Evolutionary conservation across 1,139 yeast species (phyloP).

Genomic region (Kazachstania sp.): DNA sequence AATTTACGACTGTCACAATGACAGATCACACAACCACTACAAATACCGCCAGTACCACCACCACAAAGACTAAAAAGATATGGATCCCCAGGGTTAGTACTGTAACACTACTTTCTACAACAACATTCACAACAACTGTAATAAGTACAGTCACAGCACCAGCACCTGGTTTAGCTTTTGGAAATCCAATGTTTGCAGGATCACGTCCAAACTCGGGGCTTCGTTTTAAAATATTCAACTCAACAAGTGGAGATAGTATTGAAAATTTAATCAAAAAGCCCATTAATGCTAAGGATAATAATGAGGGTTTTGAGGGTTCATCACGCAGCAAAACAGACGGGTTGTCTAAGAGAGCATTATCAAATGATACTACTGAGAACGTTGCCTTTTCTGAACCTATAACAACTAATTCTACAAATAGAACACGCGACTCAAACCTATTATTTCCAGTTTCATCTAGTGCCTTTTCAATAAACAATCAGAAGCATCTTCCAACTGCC

Average conservation of each 20-base stretch:
- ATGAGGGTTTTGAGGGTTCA: no score
- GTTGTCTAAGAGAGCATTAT: no score
- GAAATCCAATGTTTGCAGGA: background rate
- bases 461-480: no score
- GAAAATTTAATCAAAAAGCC: background rate
- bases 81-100: conserved; percentile 7
- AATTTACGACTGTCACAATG: conserved; percentile 7
- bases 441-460: no score
- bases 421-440: no score
- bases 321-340: no score
- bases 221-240: conserved; percentile 1
- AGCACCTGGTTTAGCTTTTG: background rate
- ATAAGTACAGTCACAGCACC: conserved; percentile 1
- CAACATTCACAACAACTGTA: conserved; percentile 1
- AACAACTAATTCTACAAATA: no score
- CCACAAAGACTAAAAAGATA: conserved; percentile 3
- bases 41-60: conserved; percentile 11
- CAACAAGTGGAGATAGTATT: background rate
- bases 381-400: no score
- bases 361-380: no score
- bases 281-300: no score
- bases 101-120: conserved; percentile 3
- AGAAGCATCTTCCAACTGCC: no score
- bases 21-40: conserved; percentile 11
- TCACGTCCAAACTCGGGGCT: background rate